A percentile compares a stretch with the other conserved stretches of the same genome.
These are phyloP conservation scores for Vachellia collinsii DNA, from an alignment of 306 rosid species.

Conservation along the genomic window DNA sequence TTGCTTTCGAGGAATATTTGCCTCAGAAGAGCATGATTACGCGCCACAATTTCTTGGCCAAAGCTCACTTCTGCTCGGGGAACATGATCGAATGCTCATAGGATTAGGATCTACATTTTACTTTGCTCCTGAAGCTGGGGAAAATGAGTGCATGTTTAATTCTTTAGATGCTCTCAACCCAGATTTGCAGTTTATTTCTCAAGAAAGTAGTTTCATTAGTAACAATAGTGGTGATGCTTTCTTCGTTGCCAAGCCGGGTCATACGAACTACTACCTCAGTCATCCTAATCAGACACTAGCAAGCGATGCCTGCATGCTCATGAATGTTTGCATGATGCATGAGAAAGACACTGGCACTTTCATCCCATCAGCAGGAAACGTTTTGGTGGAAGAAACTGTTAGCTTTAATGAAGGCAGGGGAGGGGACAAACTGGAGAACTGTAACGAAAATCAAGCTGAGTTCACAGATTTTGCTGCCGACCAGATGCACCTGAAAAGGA, in stretches of 20 bases:
- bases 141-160: slow-evolving; percentile 47
- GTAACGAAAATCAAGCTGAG: slow-evolving; percentile 35
- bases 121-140: slow-evolving; percentile 36
- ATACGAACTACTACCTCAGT: slow-evolving; percentile 32
- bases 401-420: slow-evolving; percentile 39
- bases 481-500: slow-evolving; percentile 57
- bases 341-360: slow-evolving; percentile 38
- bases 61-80: slow-evolving; percentile 41
- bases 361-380: slow-evolving; percentile 45
- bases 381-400: slow-evolving; percentile 49
- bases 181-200: slow-evolving; percentile 46
- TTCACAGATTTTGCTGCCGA: slow-evolving; percentile 30
- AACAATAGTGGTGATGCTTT: slow-evolving; percentile 37
- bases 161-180: slow-evolving; percentile 49
- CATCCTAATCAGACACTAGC: slow-evolving; percentile 33
- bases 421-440: slow-evolving; percentile 33
- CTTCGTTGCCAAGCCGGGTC: slow-evolving; percentile 42
- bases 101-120: slow-evolving; percentile 39
- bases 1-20: slow-evolving; percentile 52
- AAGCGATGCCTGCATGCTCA: slow-evolving; percentile 29
- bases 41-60: slow-evolving; percentile 49
- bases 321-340: slow-evolving; percentile 39
- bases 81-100: slow-evolving; percentile 51
- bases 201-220: slow-evolving; percentile 54
- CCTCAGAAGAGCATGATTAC: slow-evolving; percentile 49